These are phyloP conservation scores for Trichaptum fuscoviolaceum DNA, from an alignment of 768 basidiomycete genomes.

Conservation along the genomic window DNA sequence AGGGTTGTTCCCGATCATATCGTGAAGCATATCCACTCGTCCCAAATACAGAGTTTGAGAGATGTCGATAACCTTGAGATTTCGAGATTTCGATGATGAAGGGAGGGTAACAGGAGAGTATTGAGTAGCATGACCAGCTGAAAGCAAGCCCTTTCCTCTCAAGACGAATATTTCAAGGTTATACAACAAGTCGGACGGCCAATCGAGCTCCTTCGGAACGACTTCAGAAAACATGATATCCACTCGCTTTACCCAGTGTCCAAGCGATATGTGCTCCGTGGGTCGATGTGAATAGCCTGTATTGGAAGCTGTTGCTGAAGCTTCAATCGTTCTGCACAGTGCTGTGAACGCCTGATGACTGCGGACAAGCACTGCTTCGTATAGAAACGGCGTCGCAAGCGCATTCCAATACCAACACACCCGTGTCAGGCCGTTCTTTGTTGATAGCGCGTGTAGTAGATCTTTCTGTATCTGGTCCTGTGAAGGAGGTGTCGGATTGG, in stretches of 20 bases:
- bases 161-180: background rate
- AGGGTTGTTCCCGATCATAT: background rate
- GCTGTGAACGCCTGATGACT: background rate
- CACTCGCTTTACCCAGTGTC: background rate
- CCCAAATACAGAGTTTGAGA: background rate
- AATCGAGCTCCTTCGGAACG: background rate
- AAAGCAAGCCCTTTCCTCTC: background rate
- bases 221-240: background rate
- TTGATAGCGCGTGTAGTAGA: background rate
- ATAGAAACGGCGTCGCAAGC: background rate
- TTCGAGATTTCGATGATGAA: background rate
- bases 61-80: background rate
- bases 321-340: background rate
- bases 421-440: background rate
- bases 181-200: background rate
- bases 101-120: background rate
- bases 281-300: background rate
- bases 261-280: background rate
- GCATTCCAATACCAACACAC: slow-evolving; percentile 1
- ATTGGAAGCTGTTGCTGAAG: background rate
- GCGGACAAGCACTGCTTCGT: slow-evolving; percentile 3
- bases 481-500: background rate
- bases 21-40: background rate
- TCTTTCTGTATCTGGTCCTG: background rate
- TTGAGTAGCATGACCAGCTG: background rate